Evolutionary conservation across 208 protist species (phyloP).

Genomic region (Giardia muris): DNA sequence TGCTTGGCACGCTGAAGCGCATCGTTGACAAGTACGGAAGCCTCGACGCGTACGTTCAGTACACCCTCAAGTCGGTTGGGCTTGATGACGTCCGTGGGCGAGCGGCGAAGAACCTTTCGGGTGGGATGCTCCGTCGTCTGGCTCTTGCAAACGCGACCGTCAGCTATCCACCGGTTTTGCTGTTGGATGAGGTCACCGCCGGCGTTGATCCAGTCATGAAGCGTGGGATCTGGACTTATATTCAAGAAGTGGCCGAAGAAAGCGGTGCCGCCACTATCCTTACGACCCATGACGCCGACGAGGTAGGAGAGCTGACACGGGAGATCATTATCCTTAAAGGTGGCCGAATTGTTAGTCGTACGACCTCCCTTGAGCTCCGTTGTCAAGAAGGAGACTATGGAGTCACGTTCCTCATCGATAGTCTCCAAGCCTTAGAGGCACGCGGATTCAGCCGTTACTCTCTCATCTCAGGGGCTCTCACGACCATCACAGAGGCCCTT

Average conservation of each 20-base stretch:
- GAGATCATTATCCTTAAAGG: not conserved
- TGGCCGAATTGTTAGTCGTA: not conserved
- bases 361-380: not conserved
- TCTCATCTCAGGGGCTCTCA: not conserved
- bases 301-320: conserved; percentile 13
- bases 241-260: not conserved
- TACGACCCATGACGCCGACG: not conserved
- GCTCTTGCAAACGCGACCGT: not conserved
- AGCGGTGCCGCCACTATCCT: not conserved
- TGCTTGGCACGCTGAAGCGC: not conserved
- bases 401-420: not conserved
- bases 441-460: not conserved
- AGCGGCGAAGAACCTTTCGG: not conserved
- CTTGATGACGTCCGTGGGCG: not conserved
- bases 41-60: not conserved
- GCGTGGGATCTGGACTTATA: not conserved
- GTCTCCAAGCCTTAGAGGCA: not conserved
- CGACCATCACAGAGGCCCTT: not conserved
- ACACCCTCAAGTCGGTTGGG: not conserved
- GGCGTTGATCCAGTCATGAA: conserved; percentile 28
- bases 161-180: not conserved
- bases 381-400: not conserved
- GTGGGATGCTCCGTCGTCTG: conserved; percentile 4
- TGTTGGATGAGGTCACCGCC: conserved; percentile 17
- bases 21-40: not conserved